These are phyloP conservation scores for Mycena vulgaris DNA, from an alignment of 768 basidiomycete species.

Conservation along the genomic window DNA sequence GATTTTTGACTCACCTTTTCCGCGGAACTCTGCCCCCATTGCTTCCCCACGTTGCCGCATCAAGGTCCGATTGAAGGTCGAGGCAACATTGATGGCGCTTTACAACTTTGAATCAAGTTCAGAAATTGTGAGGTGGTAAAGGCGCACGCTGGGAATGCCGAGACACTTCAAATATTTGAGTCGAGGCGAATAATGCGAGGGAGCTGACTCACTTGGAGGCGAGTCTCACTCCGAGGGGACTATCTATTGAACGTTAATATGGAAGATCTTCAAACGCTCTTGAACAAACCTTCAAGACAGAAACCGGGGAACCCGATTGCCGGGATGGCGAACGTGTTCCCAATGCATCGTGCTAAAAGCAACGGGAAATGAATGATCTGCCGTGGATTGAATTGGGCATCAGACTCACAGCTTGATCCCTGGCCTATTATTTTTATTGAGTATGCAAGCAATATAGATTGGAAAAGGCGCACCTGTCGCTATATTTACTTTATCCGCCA, in stretches of 20 bases:
- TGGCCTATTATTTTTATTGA: slow-evolving; percentile 15
- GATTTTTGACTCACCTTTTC: slow-evolving; percentile 48
- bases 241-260: slow-evolving; percentile 28
- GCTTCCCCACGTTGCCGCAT: slow-evolving; percentile 60
- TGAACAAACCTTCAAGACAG: slow-evolving; percentile 46
- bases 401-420: slow-evolving; percentile 2
- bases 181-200: not conserved
- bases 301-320: slow-evolving; percentile 47
- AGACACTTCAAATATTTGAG: slow-evolving; percentile 26
- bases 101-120: not conserved
- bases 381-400: too few relatives aligned
- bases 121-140: not conserved
- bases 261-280: not conserved
- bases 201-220: slow-evolving; percentile 35
- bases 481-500: slow-evolving; percentile 32
- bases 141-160: slow-evolving; percentile 49
- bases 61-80: slow-evolving; percentile 52
- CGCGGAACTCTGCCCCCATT: slow-evolving; percentile 62
- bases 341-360: slow-evolving; percentile 42
- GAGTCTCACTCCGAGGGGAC: slow-evolving; percentile 48
- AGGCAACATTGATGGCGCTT: slow-evolving; percentile 49
- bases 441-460: not conserved
- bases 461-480: slow-evolving; percentile 6
- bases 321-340: slow-evolving; percentile 47
- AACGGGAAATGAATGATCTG: not conserved